These are phyloP conservation scores for Penicillium sp. DNA, from an alignment of 2,329 filamentous ascomycete species.

Conservation along the genomic window DNA sequence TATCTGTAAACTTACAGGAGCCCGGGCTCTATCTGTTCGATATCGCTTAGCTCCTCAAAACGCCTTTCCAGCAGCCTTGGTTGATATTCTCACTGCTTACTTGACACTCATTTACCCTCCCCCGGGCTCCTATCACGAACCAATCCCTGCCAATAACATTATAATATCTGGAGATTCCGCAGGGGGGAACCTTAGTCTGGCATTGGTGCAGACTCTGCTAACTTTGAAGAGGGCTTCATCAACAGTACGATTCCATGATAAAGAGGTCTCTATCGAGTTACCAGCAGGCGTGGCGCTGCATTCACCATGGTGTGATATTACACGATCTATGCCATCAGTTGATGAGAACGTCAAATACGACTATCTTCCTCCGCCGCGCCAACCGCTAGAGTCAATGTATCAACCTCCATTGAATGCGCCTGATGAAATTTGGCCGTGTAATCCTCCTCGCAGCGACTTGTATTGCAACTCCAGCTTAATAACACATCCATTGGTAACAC, in stretches of 20 bases:
- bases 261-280: conserved; percentile 35
- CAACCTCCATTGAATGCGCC: conserved; percentile 25
- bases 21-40: conserved; percentile 41
- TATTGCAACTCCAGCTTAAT: conserved; percentile 37
- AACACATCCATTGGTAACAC: conserved; percentile 40
- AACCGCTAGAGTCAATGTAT: conserved; percentile 21
- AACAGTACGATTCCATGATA: conserved; percentile 38
- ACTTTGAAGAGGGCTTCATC: conserved; percentile 34
- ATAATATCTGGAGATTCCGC: conserved; percentile 46
- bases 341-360: conserved; percentile 36
- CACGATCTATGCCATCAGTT: conserved; percentile 40
- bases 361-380: conserved; percentile 33
- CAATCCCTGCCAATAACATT: conserved; percentile 42
- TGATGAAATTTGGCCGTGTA: conserved; percentile 38
- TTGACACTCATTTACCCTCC: conserved; percentile 45
- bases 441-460: conserved; percentile 41
- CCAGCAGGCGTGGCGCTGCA: conserved; percentile 37
- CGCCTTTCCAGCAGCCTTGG: conserved; percentile 44
- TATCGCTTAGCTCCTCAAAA: conserved; percentile 47
- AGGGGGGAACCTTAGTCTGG: conserved; percentile 41
- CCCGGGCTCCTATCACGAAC: conserved; percentile 37
- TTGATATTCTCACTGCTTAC: conserved; percentile 47
- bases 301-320: conserved; percentile 43
- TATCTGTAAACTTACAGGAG: conserved; percentile 37
- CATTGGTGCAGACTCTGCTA: conserved; percentile 40